These are phyloP conservation scores for Entrophospora sp. DNA, from an alignment of 192 early-diverging fungal genomes.

Conservation along the genomic window DNA sequence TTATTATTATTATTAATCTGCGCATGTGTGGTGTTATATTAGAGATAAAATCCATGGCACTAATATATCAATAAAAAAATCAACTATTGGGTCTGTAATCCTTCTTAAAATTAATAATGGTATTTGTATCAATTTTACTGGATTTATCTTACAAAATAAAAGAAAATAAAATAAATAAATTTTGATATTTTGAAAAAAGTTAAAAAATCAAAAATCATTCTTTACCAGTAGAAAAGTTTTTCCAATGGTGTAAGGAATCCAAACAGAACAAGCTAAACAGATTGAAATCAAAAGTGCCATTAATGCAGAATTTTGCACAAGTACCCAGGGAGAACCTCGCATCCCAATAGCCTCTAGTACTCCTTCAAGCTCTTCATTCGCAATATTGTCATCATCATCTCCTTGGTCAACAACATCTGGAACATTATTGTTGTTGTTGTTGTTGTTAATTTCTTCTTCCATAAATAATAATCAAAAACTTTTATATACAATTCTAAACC, in stretches of 20 bases:
- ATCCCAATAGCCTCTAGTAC: constrained; percentile 89
- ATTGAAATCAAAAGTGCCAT: constrained; percentile 65
- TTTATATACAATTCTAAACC: too few species aligned
- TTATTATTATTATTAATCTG: too few species aligned
- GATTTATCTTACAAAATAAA: constrained; percentile 36
- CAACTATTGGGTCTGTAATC: constrained; percentile 68
- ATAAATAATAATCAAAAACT: too few species aligned
- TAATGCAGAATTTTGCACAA: constrained; percentile 74
- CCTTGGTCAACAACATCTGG: too few species aligned
- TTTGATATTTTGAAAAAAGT: neutral
- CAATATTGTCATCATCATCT: constrained; percentile 41
- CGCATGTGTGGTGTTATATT: too few species aligned
- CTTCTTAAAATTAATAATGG: constrained; percentile 47
- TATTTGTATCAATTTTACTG: constrained; percentile 37
- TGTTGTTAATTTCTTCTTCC: too few species aligned
- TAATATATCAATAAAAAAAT: constrained; percentile 51
- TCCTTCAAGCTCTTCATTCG: constrained; percentile 61
- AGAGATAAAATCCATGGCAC: constrained; percentile 32
- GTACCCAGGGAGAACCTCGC: constrained; percentile 68
- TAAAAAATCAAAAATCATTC: neutral
- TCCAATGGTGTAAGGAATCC: constrained; percentile 68
- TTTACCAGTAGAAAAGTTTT: constrained; percentile 40
- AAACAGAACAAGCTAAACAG: constrained; percentile 59
- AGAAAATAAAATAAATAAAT: neutral
- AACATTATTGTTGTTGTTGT: too few species aligned